phyloP scores from a whole-genome alignment of 2,329 filamentous ascomycete genomes.

The Botrytis medusae region DNA sequence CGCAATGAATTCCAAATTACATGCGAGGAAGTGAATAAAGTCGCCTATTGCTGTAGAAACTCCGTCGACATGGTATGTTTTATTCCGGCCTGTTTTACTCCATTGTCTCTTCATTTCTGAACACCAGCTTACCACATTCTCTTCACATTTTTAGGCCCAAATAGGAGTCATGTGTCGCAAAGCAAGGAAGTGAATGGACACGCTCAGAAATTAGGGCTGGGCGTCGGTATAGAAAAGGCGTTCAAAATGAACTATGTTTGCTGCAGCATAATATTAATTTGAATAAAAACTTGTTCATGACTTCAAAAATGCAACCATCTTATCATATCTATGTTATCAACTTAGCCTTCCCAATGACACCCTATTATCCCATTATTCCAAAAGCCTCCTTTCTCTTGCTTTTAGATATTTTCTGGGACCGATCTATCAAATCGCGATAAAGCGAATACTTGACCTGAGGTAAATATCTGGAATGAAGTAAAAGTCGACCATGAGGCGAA shows the following conservation, averaged over 20 bases:
- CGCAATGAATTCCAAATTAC: not conserved
- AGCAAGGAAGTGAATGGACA: not conserved
- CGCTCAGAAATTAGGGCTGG: too few species aligned
- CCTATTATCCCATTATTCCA: not conserved
- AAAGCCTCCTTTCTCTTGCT: not conserved
- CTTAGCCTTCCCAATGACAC: not conserved
- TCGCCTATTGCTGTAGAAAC: not conserved
- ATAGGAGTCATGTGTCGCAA: slow-evolving; percentile 4
- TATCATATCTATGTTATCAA: not conserved
- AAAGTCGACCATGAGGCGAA: not conserved
- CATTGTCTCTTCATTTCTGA: too few species aligned
- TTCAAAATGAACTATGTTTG: too few species aligned
- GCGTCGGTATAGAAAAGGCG: not conserved
- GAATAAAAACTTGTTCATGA: not conserved
- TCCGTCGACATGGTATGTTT: slow-evolving; percentile 4
- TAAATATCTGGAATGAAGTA: not conserved
- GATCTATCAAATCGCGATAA: not conserved
- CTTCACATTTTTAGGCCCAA: not conserved
- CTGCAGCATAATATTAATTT: not conserved
- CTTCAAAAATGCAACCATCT: not conserved
- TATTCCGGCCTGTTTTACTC: not conserved
- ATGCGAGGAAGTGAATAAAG: not conserved
- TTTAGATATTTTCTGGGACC: not conserved
- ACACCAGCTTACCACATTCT: not conserved
- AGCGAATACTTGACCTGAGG: not conserved